Evolutionary conservation across 305 asterid genomes (phyloP).

Genomic region (Nicotiana rustica): DNA sequence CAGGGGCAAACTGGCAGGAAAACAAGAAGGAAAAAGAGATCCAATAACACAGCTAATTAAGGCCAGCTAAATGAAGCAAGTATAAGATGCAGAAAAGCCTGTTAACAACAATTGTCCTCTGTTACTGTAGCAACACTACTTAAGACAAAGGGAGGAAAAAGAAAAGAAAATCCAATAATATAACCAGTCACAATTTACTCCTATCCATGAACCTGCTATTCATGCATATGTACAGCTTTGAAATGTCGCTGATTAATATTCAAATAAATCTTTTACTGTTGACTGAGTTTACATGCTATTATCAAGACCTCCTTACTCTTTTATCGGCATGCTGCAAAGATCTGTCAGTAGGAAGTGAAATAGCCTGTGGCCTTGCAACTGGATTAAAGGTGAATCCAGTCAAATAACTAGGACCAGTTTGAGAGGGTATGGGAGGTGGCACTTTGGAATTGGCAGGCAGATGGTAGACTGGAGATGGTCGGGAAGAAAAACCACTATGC

Average conservation of each 20-base stretch:
- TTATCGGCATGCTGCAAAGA: constrained; percentile 29
- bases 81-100: constrained; percentile 26
- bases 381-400: constrained; percentile 35
- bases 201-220: constrained; percentile 29
- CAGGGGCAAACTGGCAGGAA: background rate
- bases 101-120: background rate
- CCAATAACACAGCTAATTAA: background rate
- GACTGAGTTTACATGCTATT: constrained; percentile 6
- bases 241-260: background rate
- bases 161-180: constrained; percentile 23
- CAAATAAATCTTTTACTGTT: background rate
- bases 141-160: constrained; percentile 8
- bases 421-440: constrained; percentile 33
- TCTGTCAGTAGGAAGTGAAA: constrained; percentile 27
- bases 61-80: background rate
- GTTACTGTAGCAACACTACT: background rate
- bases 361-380: constrained; percentile 27
- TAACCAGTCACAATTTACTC: constrained; percentile 21
- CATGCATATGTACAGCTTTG: constrained; percentile 30
- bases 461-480: constrained; percentile 28
- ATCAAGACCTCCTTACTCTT: constrained; percentile 36
- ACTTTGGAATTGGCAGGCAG: constrained; percentile 28
- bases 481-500: constrained; percentile 15
- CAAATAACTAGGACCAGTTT: constrained; percentile 33
- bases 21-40: background rate